Conservation (phyloP, 192 early-diverging fungal species). For the Endogone sp. region DNA sequence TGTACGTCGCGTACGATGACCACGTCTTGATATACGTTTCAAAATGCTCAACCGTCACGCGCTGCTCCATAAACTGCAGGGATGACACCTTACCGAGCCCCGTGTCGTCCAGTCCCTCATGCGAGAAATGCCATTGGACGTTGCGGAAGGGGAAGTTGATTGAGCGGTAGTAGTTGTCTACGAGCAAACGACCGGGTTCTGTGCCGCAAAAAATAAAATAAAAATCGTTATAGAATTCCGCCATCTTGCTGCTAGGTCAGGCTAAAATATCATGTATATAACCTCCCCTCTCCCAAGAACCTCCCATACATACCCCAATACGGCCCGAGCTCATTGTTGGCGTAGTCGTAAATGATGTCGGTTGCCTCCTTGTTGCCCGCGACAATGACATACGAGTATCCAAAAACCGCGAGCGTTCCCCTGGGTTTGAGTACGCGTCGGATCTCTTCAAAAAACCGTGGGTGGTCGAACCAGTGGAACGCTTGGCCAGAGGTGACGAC, state of each 20-base stretch:
- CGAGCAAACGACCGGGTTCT: neutral
- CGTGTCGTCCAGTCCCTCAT: neutral
- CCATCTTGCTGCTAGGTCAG: neutral
- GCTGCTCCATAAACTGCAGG: neutral
- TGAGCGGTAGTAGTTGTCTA: neutral
- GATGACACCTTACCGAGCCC: neutral
- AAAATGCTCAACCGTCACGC: neutral
- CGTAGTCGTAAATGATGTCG: conserved; percentile 20
- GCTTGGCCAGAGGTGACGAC: conserved; percentile 44
- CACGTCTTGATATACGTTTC: neutral
- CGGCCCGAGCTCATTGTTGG: conserved; percentile 22
- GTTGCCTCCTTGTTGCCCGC: conserved; percentile 32
- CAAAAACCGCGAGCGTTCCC: conserved; percentile 53
- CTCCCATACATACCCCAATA: conserved; percentile 34
- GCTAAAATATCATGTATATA: neutral
- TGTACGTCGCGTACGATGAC: neutral
- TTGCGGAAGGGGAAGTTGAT: neutral
- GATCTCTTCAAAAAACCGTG: conserved; percentile 49
- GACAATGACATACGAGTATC: conserved; percentile 39
- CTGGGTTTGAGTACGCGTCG: conserved; percentile 55
- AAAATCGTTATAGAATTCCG: neutral
- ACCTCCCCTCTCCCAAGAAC: neutral
- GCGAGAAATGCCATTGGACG: neutral
- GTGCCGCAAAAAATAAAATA: neutral
- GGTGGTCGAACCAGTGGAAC: conserved; percentile 55